Base-by-base conservation (phyloP, 2,329 filamentous ascomycete species). In the Xylariaceae sp. region DNA sequence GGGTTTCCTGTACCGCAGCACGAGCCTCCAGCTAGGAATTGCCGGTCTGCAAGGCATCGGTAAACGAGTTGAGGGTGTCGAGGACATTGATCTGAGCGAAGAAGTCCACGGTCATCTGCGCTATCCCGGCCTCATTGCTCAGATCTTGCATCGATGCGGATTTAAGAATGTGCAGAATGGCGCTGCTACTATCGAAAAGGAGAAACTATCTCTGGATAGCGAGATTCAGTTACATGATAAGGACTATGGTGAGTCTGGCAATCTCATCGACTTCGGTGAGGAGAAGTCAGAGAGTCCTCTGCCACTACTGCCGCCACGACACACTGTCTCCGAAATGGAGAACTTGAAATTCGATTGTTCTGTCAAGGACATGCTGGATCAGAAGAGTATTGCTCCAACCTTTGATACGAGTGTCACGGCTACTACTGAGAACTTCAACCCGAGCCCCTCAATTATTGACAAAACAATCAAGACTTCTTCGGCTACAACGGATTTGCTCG, bases 1-100 rank as follows among this genome's bases (percentile, higher is more conserved):
- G 1, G 92, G 86, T 0, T 93, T 96, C 71, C 78, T 96, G 15
- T 96, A 97, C 72, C 86, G 92, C 50, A 88, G 90, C 2, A 91
- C 89, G 47, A 92, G 87, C 60, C 82, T 96, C 34, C 88, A 94
- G 64, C 82, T 89, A 47, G 92, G 92, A 2, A 84, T 42, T 3
- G 37, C 37, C 1, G 37, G 37, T 4, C 1, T 42, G 1, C 37
- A 42, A 3, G 37, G 11, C 11, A 4, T 42, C 1, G 37, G 37
- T 10, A 13, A 9, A 4, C 9, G 37, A 42, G 11, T 42, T 9
- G 37, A 42, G 3, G 37, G 37, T 3, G 37, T 42, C 1, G 37
- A 42, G 6, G 37, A 42, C 37, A 42, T 42, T 13, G 37, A 42
- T 1, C 11, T 42, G 37, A 42, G 37, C 1, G 37, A 42, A 4